These are phyloP conservation scores for Candida freyschussii DNA, from an alignment of 1,139 yeast species.

Conservation along the genomic window DNA sequence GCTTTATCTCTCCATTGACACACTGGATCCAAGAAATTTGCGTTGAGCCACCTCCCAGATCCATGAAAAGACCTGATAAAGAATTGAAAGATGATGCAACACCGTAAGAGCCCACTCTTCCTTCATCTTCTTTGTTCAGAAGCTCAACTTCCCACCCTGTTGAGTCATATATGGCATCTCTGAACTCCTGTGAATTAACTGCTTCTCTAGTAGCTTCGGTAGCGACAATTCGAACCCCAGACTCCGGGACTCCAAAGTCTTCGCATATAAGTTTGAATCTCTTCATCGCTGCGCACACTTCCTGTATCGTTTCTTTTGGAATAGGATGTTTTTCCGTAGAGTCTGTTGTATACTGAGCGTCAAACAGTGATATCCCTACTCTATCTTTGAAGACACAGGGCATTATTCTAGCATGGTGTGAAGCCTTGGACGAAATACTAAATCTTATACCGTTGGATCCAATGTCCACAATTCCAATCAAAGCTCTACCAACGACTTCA, in stretches of 20 bases:
- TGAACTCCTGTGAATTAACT: constrained; percentile 50
- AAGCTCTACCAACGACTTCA: constrained; percentile 46
- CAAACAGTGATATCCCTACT: constrained; percentile 59
- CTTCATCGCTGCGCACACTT: constrained; percentile 53
- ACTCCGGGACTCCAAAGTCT: constrained; percentile 59
- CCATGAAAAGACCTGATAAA: constrained; percentile 59
- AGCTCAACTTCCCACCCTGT: constrained; percentile 60
- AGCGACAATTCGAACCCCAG: constrained; percentile 57
- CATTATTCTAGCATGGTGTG: constrained; percentile 62
- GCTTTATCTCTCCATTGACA: constrained; percentile 44
- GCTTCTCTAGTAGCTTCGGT: constrained; percentile 67
- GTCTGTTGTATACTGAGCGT: constrained; percentile 43
- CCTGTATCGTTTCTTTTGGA: constrained; percentile 48
- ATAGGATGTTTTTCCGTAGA: constrained; percentile 43
- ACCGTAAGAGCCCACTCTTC: constrained; percentile 59
- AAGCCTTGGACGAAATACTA: constrained; percentile 58
- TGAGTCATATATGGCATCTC: constrained; percentile 44
- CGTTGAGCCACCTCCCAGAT: constrained; percentile 62
- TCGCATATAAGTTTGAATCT: constrained; percentile 60
- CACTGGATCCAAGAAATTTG: constrained; percentile 63
- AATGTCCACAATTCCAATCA: constrained; percentile 60
- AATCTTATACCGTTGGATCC: constrained; percentile 67
- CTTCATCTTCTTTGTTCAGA: constrained; percentile 55
- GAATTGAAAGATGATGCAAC: constrained; percentile 63
- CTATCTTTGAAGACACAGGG: constrained; percentile 70